Conservation (phyloP, 345 rosid genomes). For the Arabis hirsuta region DNA sequence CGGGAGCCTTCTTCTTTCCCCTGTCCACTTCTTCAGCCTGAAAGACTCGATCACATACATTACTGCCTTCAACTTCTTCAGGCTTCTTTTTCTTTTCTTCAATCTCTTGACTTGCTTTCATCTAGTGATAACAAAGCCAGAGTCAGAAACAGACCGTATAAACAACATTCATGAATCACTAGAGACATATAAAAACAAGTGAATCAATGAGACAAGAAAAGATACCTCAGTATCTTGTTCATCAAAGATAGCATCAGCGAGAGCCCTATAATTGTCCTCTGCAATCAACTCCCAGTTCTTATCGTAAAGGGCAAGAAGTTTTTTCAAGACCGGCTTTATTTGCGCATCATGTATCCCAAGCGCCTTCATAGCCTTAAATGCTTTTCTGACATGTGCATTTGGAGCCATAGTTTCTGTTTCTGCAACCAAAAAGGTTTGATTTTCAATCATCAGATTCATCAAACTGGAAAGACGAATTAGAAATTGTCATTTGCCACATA, state of each 20-base stretch:
- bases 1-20: conserved; percentile 40
- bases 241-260: conserved; percentile 90
- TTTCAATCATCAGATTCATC: not conserved
- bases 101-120: conserved; percentile 19
- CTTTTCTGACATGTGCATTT: conserved; percentile 53
- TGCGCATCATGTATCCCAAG: conserved; percentile 59
- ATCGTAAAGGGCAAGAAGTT: conserved; percentile 68
- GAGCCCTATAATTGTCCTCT: conserved; percentile 81
- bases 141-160: too few relatives aligned
- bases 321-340: conserved; percentile 77
- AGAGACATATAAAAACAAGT: not conserved
- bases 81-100: conserved; percentile 27
- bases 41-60: conserved; percentile 35
- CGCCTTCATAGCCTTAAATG: conserved; percentile 69
- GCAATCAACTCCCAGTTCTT: conserved; percentile 86
- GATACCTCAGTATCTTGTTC: conserved; percentile 68
- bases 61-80: conserved; percentile 20
- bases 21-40: conserved; percentile 50
- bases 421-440: conserved; percentile 11
- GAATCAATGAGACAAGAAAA: not conserved
- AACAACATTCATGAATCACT: too few relatives aligned
- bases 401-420: conserved; percentile 55
- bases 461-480: not conserved
- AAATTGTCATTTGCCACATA: not conserved
- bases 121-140: conserved; percentile 7